A percentile compares a stretch with the other conserved stretches of the same genome.
These are phyloP conservation scores for Fusarium sp. DNA, from an alignment of 2,329 filamentous ascomycete species.

Conservation along the genomic window DNA sequence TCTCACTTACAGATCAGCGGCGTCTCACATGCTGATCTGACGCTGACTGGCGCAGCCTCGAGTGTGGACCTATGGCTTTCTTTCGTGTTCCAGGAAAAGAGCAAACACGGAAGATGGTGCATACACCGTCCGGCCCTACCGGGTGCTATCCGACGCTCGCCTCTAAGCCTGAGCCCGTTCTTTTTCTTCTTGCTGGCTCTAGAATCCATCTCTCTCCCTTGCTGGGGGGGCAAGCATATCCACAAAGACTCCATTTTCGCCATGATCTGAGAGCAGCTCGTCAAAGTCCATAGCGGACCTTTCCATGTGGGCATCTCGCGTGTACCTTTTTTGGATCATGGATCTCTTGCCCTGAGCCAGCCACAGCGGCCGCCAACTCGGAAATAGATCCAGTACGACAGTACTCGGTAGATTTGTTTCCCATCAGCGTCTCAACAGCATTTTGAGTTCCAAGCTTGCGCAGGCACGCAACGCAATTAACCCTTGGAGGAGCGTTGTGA, in stretches of 20 bases:
- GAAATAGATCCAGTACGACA: neutral
- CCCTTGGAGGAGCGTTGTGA: neutral
- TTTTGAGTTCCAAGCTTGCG: slow-evolving; percentile 27
- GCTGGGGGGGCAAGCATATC: slow-evolving; percentile 13
- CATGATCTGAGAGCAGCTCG: slow-evolving; percentile 15
- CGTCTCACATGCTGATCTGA: slow-evolving; percentile 11
- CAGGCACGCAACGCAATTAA: slow-evolving; percentile 13
- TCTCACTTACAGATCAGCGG: slow-evolving; percentile 22
- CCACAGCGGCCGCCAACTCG: neutral
- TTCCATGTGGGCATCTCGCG: neutral
- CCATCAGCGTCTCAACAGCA: neutral
- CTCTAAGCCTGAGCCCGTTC: slow-evolving; percentile 12
- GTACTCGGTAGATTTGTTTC: neutral
- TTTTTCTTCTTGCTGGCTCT: slow-evolving; percentile 26
- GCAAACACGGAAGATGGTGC: slow-evolving; percentile 2
- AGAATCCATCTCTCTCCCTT: neutral
- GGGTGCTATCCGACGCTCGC: slow-evolving; percentile 21
- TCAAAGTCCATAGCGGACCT: neutral
- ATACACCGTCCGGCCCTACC: slow-evolving; percentile 24
- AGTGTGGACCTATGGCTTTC: neutral
- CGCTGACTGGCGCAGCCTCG: slow-evolving; percentile 29
- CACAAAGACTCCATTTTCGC: slow-evolving; percentile 19
- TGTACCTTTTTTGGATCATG: neutral
- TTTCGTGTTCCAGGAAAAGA: slow-evolving; percentile 37
- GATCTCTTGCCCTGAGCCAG: neutral